Conservation (phyloP, 2,329 filamentous ascomycete species). For the Juglanconis juglandina region DNA sequence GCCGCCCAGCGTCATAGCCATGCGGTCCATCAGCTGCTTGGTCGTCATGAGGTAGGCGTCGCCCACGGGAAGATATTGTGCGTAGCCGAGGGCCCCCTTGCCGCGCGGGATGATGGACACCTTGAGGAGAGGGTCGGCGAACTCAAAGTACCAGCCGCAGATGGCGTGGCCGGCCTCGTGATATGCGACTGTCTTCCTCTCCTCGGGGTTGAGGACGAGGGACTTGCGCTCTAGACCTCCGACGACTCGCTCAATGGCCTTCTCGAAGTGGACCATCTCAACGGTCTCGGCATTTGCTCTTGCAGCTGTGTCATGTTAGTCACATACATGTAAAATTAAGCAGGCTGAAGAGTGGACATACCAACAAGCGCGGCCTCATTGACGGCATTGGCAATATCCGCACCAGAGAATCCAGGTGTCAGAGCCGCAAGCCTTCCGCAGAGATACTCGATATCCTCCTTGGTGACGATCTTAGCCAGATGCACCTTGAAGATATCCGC, state of each 20-base stretch:
- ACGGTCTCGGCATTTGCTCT: conserved; percentile 77
- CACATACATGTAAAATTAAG: neutral
- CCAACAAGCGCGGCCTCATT: conserved; percentile 96
- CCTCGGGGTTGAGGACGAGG: conserved; percentile 83
- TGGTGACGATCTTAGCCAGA: conserved; percentile 88
- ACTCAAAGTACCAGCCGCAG: conserved; percentile 96
- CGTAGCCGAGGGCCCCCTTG: conserved; percentile 89
- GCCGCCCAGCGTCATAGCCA: conserved; percentile 98
- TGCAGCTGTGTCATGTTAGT: conserved; percentile 58
- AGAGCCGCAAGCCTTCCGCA: conserved; percentile 85
- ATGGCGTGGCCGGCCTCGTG: conserved; percentile 92
- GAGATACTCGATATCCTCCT: conserved; percentile 83
- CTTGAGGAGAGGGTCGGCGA: conserved; percentile 95
- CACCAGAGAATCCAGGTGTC: conserved; percentile 94
- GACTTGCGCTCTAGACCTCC: conserved; percentile 97
- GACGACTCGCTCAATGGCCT: conserved; percentile 95
- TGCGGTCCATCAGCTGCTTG: conserved; percentile 95
- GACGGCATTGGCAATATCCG: conserved; percentile 96
- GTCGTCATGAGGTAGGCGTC: conserved; percentile 96
- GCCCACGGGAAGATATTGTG: conserved; percentile 87
- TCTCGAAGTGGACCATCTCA: conserved; percentile 88
- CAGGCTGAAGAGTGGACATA: conserved; percentile 43
- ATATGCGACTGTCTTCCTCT: conserved; percentile 66
- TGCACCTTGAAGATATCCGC: conserved; percentile 96
- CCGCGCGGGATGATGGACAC: conserved; percentile 98